phyloP scores from a whole-genome alignment of 768 basidiomycete species.

The Naganishia friedmannii region DNA sequence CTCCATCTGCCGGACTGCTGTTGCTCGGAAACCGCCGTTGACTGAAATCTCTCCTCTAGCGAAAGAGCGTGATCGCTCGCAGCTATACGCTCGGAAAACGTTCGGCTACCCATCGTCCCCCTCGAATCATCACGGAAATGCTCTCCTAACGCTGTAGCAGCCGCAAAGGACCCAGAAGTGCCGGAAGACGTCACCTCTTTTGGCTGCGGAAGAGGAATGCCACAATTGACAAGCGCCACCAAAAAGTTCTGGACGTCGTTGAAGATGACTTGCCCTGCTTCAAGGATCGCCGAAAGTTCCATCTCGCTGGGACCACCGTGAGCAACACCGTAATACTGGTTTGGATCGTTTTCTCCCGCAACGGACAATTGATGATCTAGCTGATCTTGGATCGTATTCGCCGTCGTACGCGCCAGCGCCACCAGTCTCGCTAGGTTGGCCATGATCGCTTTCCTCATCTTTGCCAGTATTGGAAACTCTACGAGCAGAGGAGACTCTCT shows the following conservation, averaged over 20 bases:
- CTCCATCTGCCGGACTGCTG: background rate
- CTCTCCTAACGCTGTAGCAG: background rate
- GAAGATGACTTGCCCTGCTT: conserved; percentile 75
- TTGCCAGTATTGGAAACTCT: conserved; percentile 64
- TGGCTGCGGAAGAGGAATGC: conserved; percentile 47
- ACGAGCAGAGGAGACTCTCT: conserved; percentile 74
- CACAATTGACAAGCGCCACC: conserved; percentile 49
- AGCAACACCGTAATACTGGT: conserved; percentile 24
- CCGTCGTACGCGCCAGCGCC: conserved; percentile 29
- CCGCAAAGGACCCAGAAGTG: conserved; percentile 3
- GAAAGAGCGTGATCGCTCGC: background rate
- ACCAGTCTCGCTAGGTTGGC: conserved; percentile 78
- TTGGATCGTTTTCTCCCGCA: conserved; percentile 54
- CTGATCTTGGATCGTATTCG: conserved; percentile 1
- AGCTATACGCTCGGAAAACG: background rate
- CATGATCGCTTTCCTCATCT: conserved; percentile 77
- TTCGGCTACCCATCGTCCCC: background rate
- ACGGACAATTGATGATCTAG: background rate
- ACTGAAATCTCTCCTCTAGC: conserved; percentile 12
- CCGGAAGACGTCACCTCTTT: conserved; percentile 18
- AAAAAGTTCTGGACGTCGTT: conserved; percentile 76
- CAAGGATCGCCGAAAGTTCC: conserved; percentile 75
- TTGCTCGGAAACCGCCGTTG: background rate
- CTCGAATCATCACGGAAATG: background rate
- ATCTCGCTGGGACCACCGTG: conserved; percentile 52